Conservation (phyloP, 2,329 filamentous ascomycete species). For the Dactylonectria estremocensis region DNA sequence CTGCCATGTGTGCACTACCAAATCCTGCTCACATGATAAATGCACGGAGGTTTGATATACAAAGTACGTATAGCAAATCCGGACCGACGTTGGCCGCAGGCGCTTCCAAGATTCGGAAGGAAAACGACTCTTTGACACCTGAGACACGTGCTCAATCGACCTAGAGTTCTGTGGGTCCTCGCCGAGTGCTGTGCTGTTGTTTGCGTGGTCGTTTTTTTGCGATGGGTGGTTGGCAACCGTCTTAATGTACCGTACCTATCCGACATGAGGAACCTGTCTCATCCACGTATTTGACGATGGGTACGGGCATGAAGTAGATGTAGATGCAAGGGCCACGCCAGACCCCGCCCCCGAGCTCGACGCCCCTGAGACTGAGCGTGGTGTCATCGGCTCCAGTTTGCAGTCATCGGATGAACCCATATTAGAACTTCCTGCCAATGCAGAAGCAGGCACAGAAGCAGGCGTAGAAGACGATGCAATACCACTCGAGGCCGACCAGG, state of each 20-base stretch:
- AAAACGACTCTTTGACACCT: neutral
- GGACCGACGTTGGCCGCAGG: neutral
- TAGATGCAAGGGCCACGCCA: neutral
- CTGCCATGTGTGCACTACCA: neutral
- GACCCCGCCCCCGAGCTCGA: neutral
- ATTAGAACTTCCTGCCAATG: neutral
- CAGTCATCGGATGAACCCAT: neutral
- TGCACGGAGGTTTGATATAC: neutral
- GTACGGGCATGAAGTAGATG: neutral
- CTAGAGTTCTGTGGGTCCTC: slow-evolving; percentile 3
- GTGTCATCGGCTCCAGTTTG: slow-evolving; percentile 2
- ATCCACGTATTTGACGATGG: neutral
- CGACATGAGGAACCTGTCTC: too few species aligned
- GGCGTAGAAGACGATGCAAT: neutral
- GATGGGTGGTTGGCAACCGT: neutral
- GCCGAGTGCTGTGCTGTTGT: neutral
- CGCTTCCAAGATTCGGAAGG: neutral
- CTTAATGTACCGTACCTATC: neutral
- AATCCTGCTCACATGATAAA: neutral
- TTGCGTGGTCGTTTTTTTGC: neutral
- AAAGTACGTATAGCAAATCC: neutral
- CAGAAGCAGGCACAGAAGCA: neutral
- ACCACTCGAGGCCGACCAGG: neutral
- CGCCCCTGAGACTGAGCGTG: neutral
- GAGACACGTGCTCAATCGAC: too few species aligned